Evolutionary conservation across 352 stramenopile species (phyloP).

Genomic region (Lagenidium sp.): DNA sequence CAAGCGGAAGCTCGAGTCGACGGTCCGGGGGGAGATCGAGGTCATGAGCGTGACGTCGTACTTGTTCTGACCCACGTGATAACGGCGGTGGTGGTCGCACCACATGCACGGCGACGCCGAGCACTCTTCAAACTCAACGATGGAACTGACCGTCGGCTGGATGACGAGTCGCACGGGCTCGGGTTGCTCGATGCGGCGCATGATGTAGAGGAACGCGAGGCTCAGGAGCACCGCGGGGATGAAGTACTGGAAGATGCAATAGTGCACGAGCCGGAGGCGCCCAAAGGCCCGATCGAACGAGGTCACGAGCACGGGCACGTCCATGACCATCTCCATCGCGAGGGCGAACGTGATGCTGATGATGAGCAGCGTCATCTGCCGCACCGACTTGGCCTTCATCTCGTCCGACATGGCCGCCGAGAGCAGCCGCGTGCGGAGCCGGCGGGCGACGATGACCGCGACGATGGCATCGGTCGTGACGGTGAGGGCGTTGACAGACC

Average conservation of each 20-base stretch:
- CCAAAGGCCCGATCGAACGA: constrained; percentile 17
- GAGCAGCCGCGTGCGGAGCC: constrained; percentile 34
- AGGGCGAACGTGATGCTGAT: constrained; percentile 27
- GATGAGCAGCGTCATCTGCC: constrained; percentile 63
- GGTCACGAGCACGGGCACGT: constrained; percentile 26
- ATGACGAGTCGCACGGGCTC: constrained; percentile 40
- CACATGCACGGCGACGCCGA: constrained; percentile 49
- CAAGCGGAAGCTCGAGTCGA: constrained; percentile 38
- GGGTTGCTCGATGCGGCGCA: constrained; percentile 57
- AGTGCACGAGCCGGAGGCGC: constrained; percentile 23
- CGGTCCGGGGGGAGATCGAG: constrained; percentile 40
- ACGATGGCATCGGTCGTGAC: constrained; percentile 32
- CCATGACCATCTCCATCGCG: constrained; percentile 42
- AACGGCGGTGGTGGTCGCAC: constrained; percentile 62
- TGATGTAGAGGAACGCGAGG: constrained; percentile 59
- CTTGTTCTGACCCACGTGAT: constrained; percentile 45
- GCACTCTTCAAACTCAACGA: constrained; percentile 72
- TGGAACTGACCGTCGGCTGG: constrained; percentile 24
- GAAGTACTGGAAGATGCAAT: constrained; percentile 45
- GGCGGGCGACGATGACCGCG: constrained; percentile 30
- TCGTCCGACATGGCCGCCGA: constrained; percentile 59
- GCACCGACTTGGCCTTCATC: constrained; percentile 66
- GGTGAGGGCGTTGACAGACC: constrained; percentile 31
- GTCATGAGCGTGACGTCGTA: constrained; percentile 50
- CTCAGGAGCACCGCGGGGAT: constrained; percentile 42